A percentile compares a stretch with the other conserved stretches of the same genome.
Conservation (phyloP, 441 rosid genomes). For the Bocquillonia castaneifolia region DNA sequence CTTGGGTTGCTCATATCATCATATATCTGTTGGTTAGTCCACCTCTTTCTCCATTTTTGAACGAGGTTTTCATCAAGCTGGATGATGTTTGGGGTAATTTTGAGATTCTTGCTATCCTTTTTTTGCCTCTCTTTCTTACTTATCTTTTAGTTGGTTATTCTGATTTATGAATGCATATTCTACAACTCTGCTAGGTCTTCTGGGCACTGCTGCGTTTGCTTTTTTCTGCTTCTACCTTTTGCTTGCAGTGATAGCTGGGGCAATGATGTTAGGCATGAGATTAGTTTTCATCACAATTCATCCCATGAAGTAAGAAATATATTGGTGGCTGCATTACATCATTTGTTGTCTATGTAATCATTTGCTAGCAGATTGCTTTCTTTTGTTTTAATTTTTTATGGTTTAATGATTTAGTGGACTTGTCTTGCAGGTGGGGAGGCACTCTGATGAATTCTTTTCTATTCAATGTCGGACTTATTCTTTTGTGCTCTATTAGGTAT, state of each 20-base stretch:
- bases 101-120: conserved; percentile 11
- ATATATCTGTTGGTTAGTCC: conserved; percentile 81
- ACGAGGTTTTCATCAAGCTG: conserved; percentile 97
- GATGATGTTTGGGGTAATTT: conserved; percentile 91
- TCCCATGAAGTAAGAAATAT: conserved; percentile 84
- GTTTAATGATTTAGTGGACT: conserved; percentile 27
- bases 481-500: conserved; percentile 90
- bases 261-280: conserved; percentile 98
- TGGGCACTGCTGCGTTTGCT: conserved; percentile 97
- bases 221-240: conserved; percentile 98
- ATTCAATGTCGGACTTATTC: conserved; percentile 95
- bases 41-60: conserved; percentile 88
- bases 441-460: conserved; percentile 98
- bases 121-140: background rate
- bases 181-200: conserved; percentile 61
- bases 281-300: conserved; percentile 90
- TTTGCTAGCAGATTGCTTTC: background rate
- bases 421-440: conserved; percentile 87
- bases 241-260: conserved; percentile 96
- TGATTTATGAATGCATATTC: conserved; percentile 19
- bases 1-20: conserved; percentile 93
- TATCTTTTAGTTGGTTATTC: conserved; percentile 6
- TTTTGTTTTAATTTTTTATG: conserved; percentile 1
- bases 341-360: background rate
- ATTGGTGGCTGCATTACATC: conserved; percentile 13